Evolutionary conservation across 306 rosid species (phyloP).

Genomic region (Cicer cuneatum): DNA sequence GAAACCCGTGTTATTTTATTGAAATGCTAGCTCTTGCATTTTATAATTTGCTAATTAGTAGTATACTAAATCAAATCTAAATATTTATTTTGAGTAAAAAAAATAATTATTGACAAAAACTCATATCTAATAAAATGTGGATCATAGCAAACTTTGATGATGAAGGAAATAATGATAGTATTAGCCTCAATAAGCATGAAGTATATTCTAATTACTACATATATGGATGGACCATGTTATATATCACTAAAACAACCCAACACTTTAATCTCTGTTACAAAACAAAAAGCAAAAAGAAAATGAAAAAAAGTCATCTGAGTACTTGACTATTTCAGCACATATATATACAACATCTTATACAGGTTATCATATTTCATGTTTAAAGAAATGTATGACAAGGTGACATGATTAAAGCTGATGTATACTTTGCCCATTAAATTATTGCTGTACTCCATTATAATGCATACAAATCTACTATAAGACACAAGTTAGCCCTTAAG

Average conservation of each 20-base stretch:
- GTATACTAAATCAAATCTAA: too few relatives aligned
- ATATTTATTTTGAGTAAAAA: too few relatives aligned
- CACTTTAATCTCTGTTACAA: conserved; percentile 32
- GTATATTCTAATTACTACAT: neutral
- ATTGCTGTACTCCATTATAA: conserved; percentile 43
- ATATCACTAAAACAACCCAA: conserved; percentile 15
- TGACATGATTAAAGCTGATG: conserved; percentile 61
- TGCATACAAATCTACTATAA: conserved; percentile 50
- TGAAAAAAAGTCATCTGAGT: conserved; percentile 43
- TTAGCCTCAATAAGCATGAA: neutral
- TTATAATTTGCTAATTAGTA: too few relatives aligned
- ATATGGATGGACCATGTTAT: neutral
- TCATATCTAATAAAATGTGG: too few relatives aligned
- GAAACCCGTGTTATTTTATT: too few relatives aligned
- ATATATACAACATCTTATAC: conserved; percentile 33
- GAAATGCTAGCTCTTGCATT: too few relatives aligned
- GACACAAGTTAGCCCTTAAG: conserved; percentile 43
- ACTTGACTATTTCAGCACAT: conserved; percentile 45
- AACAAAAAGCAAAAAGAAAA: conserved; percentile 27
- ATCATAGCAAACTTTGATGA: too few relatives aligned
- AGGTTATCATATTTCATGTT: conserved; percentile 43
- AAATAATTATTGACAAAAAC: too few relatives aligned
- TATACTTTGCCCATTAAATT: conserved; percentile 40
- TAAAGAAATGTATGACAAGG: conserved; percentile 50
- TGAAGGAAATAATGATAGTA: too few relatives aligned